Conservation (phyloP, 768 basidiomycete species). For the Lentinula detonsa region DNA sequence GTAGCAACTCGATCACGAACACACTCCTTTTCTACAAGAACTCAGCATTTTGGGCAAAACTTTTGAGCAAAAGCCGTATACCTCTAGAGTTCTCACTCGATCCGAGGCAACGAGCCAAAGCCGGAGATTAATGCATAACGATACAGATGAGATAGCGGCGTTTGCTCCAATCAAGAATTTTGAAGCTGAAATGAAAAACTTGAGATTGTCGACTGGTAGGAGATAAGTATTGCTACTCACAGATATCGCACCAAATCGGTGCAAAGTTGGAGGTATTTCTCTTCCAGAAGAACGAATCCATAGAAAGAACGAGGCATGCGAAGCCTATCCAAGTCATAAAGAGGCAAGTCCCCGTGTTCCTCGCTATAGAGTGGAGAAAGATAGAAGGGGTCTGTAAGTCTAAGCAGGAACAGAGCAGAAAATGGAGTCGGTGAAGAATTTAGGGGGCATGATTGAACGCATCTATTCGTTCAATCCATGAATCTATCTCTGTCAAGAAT, state of each 20-base stretch:
- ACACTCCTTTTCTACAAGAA: background rate
- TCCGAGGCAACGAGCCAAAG: slow-evolving; percentile 3
- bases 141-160: background rate
- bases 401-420: background rate
- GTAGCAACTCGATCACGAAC: background rate
- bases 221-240: background rate
- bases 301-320: slow-evolving; percentile 1
- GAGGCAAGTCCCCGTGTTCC: slow-evolving; percentile 6
- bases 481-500: background rate
- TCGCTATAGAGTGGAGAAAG: background rate
- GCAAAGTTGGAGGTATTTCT: background rate
- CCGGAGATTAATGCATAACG: slow-evolving; percentile 4
- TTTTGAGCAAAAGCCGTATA: background rate
- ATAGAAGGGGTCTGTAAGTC: background rate
- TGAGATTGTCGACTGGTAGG: background rate
- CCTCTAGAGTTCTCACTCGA: slow-evolving; percentile 1
- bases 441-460: background rate
- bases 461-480: background rate
- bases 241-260: slow-evolving; percentile 4
- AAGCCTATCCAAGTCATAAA: slow-evolving; percentile 5
- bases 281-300: slow-evolving; percentile 2
- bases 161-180: slow-evolving; percentile 1
- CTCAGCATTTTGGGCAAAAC: no score
- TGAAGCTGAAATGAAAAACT: background rate
- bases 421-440: background rate